Evolutionary conservation across 1,284 basidiomycete genomes (phyloP).

Genomic region (Tilletia indica): DNA sequence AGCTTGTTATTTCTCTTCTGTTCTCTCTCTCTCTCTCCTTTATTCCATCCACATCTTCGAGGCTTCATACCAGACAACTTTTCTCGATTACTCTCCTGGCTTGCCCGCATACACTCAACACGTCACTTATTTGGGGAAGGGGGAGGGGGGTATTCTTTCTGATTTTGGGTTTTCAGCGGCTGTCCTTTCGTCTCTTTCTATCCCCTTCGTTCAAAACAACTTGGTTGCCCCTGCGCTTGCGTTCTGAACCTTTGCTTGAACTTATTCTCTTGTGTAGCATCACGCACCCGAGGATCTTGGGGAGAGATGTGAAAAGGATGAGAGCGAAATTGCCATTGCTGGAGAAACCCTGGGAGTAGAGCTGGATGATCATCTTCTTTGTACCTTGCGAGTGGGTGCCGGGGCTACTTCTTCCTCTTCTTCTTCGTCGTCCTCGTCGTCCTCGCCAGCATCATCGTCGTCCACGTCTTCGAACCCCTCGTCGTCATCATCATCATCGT

Average conservation of each 20-base stretch:
- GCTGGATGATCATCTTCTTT: conserved; percentile 7
- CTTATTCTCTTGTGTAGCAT: no score
- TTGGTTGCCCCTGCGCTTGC: no score
- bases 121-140: no score
- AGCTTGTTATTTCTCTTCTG: not conserved
- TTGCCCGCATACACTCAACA: no score
- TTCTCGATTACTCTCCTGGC: no score
- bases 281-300: no score
- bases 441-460: conserved; percentile 28
- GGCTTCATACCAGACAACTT: not conserved
- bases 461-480: conserved; percentile 36
- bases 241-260: no score
- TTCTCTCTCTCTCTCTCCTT: not conserved
- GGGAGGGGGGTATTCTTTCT: no score
- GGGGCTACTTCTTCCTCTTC: conserved; percentile 24
- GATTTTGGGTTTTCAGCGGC: no score
- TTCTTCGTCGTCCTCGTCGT: conserved; percentile 26
- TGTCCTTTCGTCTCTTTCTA: no score
- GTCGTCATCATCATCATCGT: conserved; percentile 26
- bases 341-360: not conserved
- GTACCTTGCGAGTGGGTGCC: conserved; percentile 16
- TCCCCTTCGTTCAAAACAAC: no score
- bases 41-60: not conserved
- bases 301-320: no score
- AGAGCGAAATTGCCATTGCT: not conserved